These are phyloP conservation scores for Melaleuca alternifolia DNA, from an alignment of 345 rosid species.

Conservation along the genomic window DNA sequence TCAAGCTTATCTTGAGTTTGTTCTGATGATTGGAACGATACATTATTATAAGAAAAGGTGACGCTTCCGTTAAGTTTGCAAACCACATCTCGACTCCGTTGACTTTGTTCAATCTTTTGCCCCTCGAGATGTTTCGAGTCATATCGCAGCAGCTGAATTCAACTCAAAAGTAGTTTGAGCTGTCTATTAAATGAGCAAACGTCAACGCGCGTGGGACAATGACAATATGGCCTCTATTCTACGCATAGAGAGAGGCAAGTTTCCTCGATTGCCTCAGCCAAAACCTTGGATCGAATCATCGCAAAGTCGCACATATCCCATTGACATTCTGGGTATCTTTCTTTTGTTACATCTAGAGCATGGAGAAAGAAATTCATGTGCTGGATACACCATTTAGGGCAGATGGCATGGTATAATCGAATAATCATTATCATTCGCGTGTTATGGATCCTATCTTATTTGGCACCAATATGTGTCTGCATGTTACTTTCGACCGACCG, in stretches of 20 bases:
- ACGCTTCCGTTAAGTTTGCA: not conserved
- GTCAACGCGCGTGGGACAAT: not conserved
- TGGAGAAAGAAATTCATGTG: not conserved
- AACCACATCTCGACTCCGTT: not conserved
- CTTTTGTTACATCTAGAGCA: not conserved
- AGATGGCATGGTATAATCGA: not conserved
- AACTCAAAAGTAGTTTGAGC: not conserved
- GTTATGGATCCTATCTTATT: not conserved
- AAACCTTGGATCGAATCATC: not conserved
- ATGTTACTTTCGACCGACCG: not conserved
- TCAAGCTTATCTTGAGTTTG: not conserved
- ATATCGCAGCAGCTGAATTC: not conserved
- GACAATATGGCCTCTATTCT: not conserved
- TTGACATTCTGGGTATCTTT: not conserved
- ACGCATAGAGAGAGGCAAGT: not conserved
- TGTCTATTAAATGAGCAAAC: not conserved
- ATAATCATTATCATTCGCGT: not conserved
- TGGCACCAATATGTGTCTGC: not conserved
- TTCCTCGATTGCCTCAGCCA: not conserved
- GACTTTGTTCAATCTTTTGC: not conserved
- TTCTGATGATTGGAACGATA: not conserved
- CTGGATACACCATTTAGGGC: not conserved
- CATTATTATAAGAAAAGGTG: not conserved
- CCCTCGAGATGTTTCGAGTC: not conserved
- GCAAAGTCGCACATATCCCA: not conserved